These are phyloP conservation scores for Phytophthora cryptogea DNA, from an alignment of 352 stramenopile genomes.

Conservation along the genomic window DNA sequence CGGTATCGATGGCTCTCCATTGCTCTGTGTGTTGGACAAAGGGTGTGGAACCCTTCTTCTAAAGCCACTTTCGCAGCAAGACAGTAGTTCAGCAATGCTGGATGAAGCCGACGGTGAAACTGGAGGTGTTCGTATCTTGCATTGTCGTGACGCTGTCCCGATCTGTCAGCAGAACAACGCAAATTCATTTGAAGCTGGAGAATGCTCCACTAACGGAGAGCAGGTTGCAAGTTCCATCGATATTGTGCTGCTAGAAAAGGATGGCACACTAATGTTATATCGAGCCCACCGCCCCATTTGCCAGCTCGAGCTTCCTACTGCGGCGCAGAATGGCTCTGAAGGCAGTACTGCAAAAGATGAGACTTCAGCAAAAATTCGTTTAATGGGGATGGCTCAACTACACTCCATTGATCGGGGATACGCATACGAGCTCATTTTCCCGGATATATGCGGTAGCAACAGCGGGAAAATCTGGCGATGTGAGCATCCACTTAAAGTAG, in stretches of 20 bases:
- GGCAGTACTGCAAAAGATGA: conserved; percentile 2
- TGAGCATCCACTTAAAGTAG: conserved; percentile 47
- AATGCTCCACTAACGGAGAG: neutral
- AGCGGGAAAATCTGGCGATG: conserved; percentile 39
- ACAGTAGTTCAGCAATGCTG: conserved; percentile 2
- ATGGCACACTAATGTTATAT: conserved; percentile 40
- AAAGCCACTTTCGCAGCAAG: conserved; percentile 31
- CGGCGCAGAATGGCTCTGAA: neutral
- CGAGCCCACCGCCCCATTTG: conserved; percentile 40
- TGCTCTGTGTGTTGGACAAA: conserved; percentile 60
- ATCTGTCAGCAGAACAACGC: conserved; percentile 18
- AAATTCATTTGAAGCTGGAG: conserved; percentile 3
- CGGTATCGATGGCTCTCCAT: conserved; percentile 18
- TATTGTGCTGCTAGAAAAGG: conserved; percentile 47
- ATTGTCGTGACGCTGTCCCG: conserved; percentile 49
- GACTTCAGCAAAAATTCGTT: conserved; percentile 3
- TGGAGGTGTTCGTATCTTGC: conserved; percentile 24
- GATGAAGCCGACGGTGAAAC: conserved; percentile 13
- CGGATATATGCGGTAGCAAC: conserved; percentile 14
- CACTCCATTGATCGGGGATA: conserved; percentile 24
- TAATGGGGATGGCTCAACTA: conserved; percentile 30
- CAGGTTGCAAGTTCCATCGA: conserved; percentile 22
- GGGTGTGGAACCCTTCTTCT: conserved; percentile 37
- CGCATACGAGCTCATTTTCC: conserved; percentile 40
- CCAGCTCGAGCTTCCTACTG: conserved; percentile 25